Evolutionary conservation across 2,329 filamentous ascomycete genomes (phyloP).

Genomic region (Fusarium fujikuroi): DNA sequence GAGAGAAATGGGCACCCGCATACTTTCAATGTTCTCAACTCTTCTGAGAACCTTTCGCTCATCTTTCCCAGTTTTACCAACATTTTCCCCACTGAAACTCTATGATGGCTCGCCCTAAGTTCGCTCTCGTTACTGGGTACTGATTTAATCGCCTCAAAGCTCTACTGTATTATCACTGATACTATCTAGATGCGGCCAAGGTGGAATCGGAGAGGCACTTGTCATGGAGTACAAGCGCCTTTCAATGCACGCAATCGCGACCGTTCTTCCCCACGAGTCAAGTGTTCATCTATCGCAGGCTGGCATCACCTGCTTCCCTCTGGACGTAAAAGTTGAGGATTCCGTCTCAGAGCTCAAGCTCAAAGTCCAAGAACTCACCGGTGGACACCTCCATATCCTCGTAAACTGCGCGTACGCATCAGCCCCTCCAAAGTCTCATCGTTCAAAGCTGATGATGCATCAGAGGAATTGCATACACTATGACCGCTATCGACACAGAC

Average conservation of each 20-base stretch:
- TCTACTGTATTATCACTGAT: background rate
- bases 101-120: background rate
- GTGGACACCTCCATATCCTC: background rate
- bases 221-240: background rate
- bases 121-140: background rate
- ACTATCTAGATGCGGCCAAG: background rate
- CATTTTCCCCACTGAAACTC: fast-evolving
- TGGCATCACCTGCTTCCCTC: background rate
- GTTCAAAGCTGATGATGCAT: fast-evolving
- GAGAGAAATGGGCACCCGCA: background rate
- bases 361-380: background rate
- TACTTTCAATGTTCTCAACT: background rate
- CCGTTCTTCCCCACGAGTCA: background rate
- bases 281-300: background rate
- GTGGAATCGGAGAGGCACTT: background rate
- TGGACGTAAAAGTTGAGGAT: background rate
- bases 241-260: background rate
- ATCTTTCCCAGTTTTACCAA: too few species aligned
- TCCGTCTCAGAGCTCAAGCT: background rate
- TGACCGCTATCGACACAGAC: background rate
- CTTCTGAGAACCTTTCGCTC: fast-evolving
- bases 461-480: background rate
- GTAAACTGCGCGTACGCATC: background rate
- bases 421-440: fast-evolving
- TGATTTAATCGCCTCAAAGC: fast-evolving